Conservation (phyloP, 192 early-diverging fungal genomes). For the Jimgerdemannia lactiflua region DNA sequence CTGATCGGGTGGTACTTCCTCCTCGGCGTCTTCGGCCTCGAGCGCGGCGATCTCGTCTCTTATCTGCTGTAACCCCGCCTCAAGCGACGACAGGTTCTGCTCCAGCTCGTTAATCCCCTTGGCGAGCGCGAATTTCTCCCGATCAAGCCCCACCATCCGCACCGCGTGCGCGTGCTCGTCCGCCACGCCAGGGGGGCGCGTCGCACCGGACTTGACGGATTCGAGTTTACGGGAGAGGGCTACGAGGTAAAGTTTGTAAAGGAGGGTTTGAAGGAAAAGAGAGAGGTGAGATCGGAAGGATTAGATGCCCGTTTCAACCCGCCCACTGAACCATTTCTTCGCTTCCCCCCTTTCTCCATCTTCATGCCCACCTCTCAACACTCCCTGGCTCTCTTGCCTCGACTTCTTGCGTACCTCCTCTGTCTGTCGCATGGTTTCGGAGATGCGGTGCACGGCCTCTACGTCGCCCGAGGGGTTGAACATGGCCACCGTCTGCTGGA, state of each 20-base stretch:
- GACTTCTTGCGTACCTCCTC: not conserved
- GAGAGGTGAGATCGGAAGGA: no score
- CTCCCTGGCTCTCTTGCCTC: not conserved
- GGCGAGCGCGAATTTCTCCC: not conserved
- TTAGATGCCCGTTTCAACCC: no score
- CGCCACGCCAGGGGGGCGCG: not conserved
- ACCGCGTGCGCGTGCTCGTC: not conserved
- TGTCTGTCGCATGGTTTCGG: not conserved
- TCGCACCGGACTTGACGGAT: not conserved
- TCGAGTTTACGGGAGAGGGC: not conserved
- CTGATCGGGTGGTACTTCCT: no score
- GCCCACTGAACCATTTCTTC: not conserved
- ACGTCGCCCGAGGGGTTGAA: not conserved
- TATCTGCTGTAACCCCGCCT: not conserved
- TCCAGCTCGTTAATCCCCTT: not conserved
- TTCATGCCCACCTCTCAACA: not conserved
- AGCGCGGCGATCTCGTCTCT: not conserved
- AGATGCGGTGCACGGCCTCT: not conserved
- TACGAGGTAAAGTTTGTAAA: not conserved
- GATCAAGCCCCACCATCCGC: not conserved
- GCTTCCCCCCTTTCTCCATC: not conserved
- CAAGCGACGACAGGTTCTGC: not conserved
- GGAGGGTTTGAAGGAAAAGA: no score
- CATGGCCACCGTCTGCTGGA: not conserved
- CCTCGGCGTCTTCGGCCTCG: not conserved